These are phyloP conservation scores for Margaritispora aquatica DNA, from an alignment of 495 filamentous ascomycete species.

Conservation along the genomic window DNA sequence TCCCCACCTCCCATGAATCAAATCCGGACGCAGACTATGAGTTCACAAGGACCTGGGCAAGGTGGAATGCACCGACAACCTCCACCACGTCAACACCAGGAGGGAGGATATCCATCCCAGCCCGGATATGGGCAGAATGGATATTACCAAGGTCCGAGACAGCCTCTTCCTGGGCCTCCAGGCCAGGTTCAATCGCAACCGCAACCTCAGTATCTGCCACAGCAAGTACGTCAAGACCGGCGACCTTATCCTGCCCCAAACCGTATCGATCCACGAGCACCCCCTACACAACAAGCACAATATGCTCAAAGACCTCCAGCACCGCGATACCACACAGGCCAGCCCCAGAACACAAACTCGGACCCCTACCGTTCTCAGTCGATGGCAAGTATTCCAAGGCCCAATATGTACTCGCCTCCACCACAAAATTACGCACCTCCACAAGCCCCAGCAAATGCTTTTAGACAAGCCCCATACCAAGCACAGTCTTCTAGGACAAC, in stretches of 20 bases:
- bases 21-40: slow-evolving; percentile 26
- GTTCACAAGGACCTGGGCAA: slow-evolving; percentile 10
- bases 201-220: slow-evolving; percentile 58
- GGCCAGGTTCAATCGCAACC: slow-evolving; percentile 43
- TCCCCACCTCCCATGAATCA: slow-evolving; percentile 37
- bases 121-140: slow-evolving; percentile 40
- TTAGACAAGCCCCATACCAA: slow-evolving; percentile 70
- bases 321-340: slow-evolving; percentile 46
- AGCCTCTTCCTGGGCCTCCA: slow-evolving; percentile 29
- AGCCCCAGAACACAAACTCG: slow-evolving; percentile 65
- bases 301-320: slow-evolving; percentile 50
- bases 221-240: slow-evolving; percentile 46
- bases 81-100: slow-evolving; percentile 25
- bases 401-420: slow-evolving; percentile 57
- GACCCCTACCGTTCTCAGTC: slow-evolving; percentile 87
- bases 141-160: slow-evolving; percentile 48
- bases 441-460: slow-evolving; percentile 61
- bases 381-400: slow-evolving; percentile 68
- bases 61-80: slow-evolving; percentile 23
- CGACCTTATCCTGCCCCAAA: slow-evolving; percentile 62
- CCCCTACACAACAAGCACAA: slow-evolving; percentile 46
- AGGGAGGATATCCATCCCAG: slow-evolving; percentile 32
- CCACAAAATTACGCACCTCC: slow-evolving; percentile 51
- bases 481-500: slow-evolving; percentile 65
- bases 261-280: slow-evolving; percentile 58